Percentiles rank a stretch among this genome's conserved stretches.
phyloP scores from a whole-genome alignment of 2,329 filamentous ascomycete species.

The Whalleya microplaca region DNA sequence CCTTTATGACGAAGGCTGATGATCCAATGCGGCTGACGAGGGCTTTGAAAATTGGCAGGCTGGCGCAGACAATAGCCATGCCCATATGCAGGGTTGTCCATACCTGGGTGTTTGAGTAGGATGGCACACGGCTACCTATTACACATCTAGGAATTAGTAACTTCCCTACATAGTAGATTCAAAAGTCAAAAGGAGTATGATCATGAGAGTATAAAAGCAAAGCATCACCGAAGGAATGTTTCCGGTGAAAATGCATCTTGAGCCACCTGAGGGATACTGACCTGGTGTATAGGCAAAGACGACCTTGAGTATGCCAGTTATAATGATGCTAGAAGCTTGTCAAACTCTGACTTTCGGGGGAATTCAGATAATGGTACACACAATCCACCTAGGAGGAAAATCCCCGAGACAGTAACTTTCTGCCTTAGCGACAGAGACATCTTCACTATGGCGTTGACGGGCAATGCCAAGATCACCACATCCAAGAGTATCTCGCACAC shows the following conservation, averaged over 20 bases:
- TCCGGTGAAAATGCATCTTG: too few species aligned
- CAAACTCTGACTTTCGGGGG: neutral
- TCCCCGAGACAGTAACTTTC: conserved; percentile 3
- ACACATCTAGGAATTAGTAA: neutral
- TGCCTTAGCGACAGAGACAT: neutral
- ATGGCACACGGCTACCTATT: conserved; percentile 4
- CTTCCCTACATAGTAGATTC: too few species aligned
- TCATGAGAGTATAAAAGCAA: too few species aligned
- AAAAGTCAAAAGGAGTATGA: too few species aligned
- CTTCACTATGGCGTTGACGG: neutral
- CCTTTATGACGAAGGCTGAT: conserved; percentile 15
- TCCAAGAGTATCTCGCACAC: conserved; percentile 3
- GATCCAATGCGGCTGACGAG: conserved; percentile 6
- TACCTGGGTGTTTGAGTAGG: neutral
- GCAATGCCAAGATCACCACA: neutral
- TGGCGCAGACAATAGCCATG: conserved; percentile 11
- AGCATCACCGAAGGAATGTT: too few species aligned
- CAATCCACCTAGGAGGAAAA: conserved; percentile 16
- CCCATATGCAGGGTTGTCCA: conserved; percentile 10
- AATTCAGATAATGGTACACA: neutral
- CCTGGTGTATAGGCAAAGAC: conserved; percentile 3
- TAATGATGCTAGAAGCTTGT: neutral
- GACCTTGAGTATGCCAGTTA: conserved; percentile 6
- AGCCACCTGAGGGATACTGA: too few species aligned
- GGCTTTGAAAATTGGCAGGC: conserved; percentile 9